Base-by-base conservation (phyloP, 805 yeast genomes). In the Pichia ethanolica region DNA sequence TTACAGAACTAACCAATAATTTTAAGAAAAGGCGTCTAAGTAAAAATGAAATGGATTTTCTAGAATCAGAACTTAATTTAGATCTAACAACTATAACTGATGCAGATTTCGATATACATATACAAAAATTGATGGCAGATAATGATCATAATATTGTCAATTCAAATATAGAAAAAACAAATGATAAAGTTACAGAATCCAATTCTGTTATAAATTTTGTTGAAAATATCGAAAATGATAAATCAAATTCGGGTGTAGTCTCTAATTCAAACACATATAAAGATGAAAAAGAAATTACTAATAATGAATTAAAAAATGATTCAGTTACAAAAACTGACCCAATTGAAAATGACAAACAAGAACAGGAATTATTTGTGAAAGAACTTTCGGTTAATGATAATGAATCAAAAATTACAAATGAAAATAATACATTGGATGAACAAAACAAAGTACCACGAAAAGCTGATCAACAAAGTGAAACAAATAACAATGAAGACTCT, bases 71-170 rank as follows among this genome's bases (percentile, higher is more conserved):
- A 28, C 43, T 62, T 35, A 62, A 58, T 12, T 53, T 61, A 39
- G 52, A 60, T 41, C 52, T 63, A 37, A 65, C 59, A 9, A 54
- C 50, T 28, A 56, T 62, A 45, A 56, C 61, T 27, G 65, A 61
- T 44, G 65, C 63, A 25, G 68, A 64, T 42, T 56, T 63, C 43
- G 61, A 56, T 48, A 44, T 55, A 7, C 66, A 62, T 48, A 41
- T 63, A 14, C 64, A 60, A 28, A 60, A 62, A 35, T 56, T 62
- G 12, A 60, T 64, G 12, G 56, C 48, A 2, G 59, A 55, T 14
- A 46, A 48, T 36, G 28, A 40, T 6, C 5, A 32, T 13, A 32
- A 45, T 3, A 10, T n/a, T 2, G 8, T 4, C 20, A 20, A 20
- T 11, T 30, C 26, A 33, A 13, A 26, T 42, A 39, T 11, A 30